Evolutionary conservation across 2,329 filamentous ascomycete species (phyloP), one percentile per base, ranked within the genome.

Genomic region (Stachybotrys chlorohalonatus): DNA sequence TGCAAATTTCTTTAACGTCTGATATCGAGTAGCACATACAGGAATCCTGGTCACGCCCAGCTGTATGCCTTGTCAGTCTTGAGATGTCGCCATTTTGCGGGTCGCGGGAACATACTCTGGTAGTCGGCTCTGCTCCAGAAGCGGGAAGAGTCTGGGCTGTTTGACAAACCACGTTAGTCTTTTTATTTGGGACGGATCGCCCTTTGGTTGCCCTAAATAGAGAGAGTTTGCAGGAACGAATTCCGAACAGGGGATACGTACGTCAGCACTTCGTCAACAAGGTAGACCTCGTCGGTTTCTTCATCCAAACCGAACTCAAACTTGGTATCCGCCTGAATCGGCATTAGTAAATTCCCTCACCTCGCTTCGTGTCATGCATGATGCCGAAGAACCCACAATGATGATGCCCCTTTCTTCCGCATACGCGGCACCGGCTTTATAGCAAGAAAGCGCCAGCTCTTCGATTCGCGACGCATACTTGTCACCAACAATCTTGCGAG

Each of bases 381-480:
- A 42, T 3, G 36, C 36, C 36, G 52, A 53, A 49, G 75, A 78
- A 61, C 80, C 77, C 55, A 67, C 68, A 55, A 71, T 66, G 57
- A 71, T 67, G 56, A 71, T 68, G 55, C 69, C 69, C 9, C 66
- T 61, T 56, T 70, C 69, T 49, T 62, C 59, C 7, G 87, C 87
- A 62, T 89, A 85, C 51, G 78, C 80, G 31, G 81, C 78, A 0
- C 83, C 87, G 24, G 64, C 61, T 32, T 59, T 64, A 64, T 71
- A 71, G 54, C 70, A 62, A 7, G 53, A 32, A 16, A 71, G 60
- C 7, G 68, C 64, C 47, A 71, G 60, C 51, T 63, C 59, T 54
- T 69, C 59, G 31, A 71, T 61, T 30, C 61, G 56, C 32, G 67
- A 67, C 55, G 64, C 64, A 48, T 70, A 66, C 51, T 62, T 63